A percentile compares a stretch with the other conserved stretches of the same genome.
Conservation (phyloP, 139 green algal species). For the Volvox africanus region DNA sequence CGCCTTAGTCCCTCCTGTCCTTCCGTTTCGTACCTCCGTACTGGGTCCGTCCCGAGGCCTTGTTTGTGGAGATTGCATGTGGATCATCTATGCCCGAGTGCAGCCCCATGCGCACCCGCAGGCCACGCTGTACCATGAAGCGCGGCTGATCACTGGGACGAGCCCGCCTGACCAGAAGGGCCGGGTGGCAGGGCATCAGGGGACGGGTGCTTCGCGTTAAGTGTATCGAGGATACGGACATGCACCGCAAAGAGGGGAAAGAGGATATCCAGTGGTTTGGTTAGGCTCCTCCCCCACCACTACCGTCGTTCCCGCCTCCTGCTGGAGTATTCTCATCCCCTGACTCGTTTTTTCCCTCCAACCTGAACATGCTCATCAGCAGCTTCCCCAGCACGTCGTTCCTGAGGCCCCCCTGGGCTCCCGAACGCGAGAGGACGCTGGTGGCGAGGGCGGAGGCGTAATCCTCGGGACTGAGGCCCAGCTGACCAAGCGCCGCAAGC, state of each 20-base stretch:
- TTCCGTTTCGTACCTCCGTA: slow-evolving; percentile 19
- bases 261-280: no score
- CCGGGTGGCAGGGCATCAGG: not conserved
- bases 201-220: no score
- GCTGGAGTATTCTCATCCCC: no score
- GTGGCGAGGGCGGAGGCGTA: not conserved
- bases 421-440: not conserved
- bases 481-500: not conserved
- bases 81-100: slow-evolving; percentile 12
- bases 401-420: not conserved
- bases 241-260: no score
- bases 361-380: slow-evolving; percentile 37
- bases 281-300: no score
- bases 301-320: no score
- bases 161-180: not conserved
- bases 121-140: slow-evolving; percentile 20
- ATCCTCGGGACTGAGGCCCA: not conserved
- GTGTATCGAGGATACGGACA: no score
- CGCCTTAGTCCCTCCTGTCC: no score
- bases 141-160: not conserved
- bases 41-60: slow-evolving; percentile 38
- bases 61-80: slow-evolving; percentile 23
- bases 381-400: slow-evolving; percentile 27
- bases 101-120: slow-evolving; percentile 49
- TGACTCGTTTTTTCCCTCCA: not conserved